A percentile compares a stretch with the other conserved stretches of the same genome.
These are phyloP conservation scores for Tardiomyces depauwii DNA, from an alignment of 1,139 yeast species.

Conservation along the genomic window DNA sequence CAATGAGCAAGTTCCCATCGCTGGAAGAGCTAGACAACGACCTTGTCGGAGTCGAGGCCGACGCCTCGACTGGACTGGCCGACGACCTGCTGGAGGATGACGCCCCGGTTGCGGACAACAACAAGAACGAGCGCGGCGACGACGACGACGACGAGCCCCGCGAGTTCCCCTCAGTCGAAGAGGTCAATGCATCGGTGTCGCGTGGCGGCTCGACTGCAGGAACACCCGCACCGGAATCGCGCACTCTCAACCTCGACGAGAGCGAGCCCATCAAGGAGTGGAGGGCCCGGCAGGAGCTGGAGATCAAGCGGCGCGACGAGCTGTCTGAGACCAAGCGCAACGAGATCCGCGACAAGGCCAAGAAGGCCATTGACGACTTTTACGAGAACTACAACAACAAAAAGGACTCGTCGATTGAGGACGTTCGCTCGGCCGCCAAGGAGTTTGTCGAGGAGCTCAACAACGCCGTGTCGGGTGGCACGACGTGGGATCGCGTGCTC, in stretches of 20 bases:
- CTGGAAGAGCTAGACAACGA: conserved; percentile 41
- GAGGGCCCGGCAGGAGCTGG: conserved; percentile 75
- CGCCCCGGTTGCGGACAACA: conserved; percentile 73
- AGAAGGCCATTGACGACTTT: conserved; percentile 80
- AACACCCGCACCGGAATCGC: conserved; percentile 11
- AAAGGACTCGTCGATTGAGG: conserved; percentile 59
- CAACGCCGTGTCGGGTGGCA: conserved; percentile 52
- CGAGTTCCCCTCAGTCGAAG: conserved; percentile 46
- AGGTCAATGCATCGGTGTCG: background rate
- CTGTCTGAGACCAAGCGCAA: conserved; percentile 54
- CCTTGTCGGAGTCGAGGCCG: conserved; percentile 14
- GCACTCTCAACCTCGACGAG: conserved; percentile 22
- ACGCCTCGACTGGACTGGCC: conserved; percentile 16
- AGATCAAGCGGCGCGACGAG: conserved; percentile 73
- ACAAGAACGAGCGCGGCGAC: conserved; percentile 59
- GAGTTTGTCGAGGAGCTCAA: conserved; percentile 70
- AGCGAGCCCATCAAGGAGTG: conserved; percentile 44
- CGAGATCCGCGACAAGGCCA: conserved; percentile 69
- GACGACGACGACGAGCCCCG: conserved; percentile 38
- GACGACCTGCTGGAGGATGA: conserved; percentile 36
- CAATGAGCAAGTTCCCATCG: conserved; percentile 81
- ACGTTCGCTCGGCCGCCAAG: conserved; percentile 55
- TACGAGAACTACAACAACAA: conserved; percentile 87
- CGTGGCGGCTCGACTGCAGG: conserved; percentile 4
- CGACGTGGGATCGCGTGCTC: conserved; percentile 81